A percentile compares a stretch with the other conserved stretches of the same genome.
phyloP scores from a whole-genome alignment of 2,329 filamentous ascomycete genomes.

The Alternaria conjuncta region DNA sequence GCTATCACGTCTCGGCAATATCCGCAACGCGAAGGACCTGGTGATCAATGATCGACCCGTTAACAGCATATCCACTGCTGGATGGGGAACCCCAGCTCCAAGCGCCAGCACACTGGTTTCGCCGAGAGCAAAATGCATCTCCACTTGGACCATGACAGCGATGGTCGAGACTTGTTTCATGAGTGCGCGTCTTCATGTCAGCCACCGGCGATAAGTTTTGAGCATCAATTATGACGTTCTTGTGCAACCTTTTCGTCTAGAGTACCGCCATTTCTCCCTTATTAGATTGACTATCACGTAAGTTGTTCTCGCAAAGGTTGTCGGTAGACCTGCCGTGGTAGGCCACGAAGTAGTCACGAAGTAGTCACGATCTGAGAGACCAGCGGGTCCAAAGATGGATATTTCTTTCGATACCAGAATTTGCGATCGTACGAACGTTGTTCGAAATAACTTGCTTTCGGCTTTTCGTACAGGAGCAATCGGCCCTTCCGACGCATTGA shows the following conservation, averaged over 20 bases:
- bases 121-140: background rate
- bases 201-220: background rate
- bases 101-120: conserved; percentile 10
- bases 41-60: conserved; percentile 30
- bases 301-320: conserved; percentile 50
- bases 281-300: background rate
- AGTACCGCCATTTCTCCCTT: conserved; percentile 42
- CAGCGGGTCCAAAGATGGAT: background rate
- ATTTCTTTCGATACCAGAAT: background rate
- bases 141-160: background rate
- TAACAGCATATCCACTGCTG: conserved; percentile 16
- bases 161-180: conserved; percentile 2
- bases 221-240: background rate
- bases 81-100: conserved; percentile 19
- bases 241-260: background rate
- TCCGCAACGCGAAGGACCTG: conserved; percentile 12
- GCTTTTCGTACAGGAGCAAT: background rate
- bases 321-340: background rate
- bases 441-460: conserved; percentile 2
- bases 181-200: background rate
- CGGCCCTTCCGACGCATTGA: conserved; percentile 1
- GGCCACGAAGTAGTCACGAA: background rate
- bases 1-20: background rate
- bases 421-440: background rate
- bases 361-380: background rate